Base-by-base conservation (phyloP, 352 stramenopile genomes). In the Pythium volutum region DNA sequence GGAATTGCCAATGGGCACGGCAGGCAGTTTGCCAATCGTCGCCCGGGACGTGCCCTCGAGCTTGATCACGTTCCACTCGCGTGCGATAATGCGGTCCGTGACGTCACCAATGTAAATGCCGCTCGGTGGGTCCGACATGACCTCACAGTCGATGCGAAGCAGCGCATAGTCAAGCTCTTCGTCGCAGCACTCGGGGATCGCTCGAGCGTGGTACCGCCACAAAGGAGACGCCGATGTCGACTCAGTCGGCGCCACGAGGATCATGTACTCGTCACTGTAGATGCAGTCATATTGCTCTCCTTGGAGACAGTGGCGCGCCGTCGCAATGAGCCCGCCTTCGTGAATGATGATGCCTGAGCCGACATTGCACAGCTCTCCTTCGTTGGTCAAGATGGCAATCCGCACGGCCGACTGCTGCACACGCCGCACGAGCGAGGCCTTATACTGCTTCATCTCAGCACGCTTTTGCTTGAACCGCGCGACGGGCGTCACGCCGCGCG, bases 71-170 rank as follows among this genome's bases (percentile, higher is more conserved):
- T 69, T 89, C 86, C 86, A 95, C 46, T 92, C 88, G 34, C 78
- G 81, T 16, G 84, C 81, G 36, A 95, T 95, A 46, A 87, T 93
- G 43, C 86, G 86, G 58, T 95, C 84, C 18, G 84, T 95, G 38
- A 95, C 84, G 53, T 95, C 86, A 16, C 86, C 86, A 75, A 95
- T 87, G 76, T 95, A 95, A 25, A 95, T 70, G n/a, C 86, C 86
- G 61, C 86, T 92, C 22, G 84, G 78, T 9, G 86, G 86, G 60
- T 95, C 84, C 43, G 86, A 95, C 46, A 92, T 86, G 39, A 95
- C 81, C 48, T 95, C 86, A 29, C 81, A 88, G 62, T 93, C 82
- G 52, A 95, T 89, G 26, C 82, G 82, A 15, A 95, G 68, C 25
- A 95, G 62, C 15, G 86, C 86, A 48, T 92, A 92, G 54, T 95